Evolutionary conservation across 768 basidiomycete genomes (phyloP), one percentile per base, ranked within the genome.

Genomic region (Rubroboletus satanas): DNA sequence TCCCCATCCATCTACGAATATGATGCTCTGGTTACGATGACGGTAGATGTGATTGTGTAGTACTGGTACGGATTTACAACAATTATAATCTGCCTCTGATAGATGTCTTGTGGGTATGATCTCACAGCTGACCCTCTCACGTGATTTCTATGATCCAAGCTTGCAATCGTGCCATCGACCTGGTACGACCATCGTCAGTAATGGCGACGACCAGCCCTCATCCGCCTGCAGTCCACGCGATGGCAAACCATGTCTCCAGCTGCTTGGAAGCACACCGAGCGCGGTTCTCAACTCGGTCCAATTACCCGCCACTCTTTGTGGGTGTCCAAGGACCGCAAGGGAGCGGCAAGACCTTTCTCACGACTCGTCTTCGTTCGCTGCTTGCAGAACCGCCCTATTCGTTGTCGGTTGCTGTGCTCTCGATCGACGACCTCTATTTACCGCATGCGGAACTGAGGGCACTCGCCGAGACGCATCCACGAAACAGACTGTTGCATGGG

Each of bases 321-420:
- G 93, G 85, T 3, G 66, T 97, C 15, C 95, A 97, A 73, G 95
- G 95, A 1, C 93, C 95, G 0, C 95, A 98, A 71, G 95, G 95
- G 11, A 90, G 88, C 49, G 94, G 95, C 33, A 98, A 98, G 75
- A 88, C 93, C 0, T 92, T 81, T 66, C 77, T 93, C 28, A 84
- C 90, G 5, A 76, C 78, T 6, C 79, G 76, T 29, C 75, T 95
- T 29, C 68, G 79, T 63, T 55, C 64, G 61, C 31, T 64, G 61
- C 68, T 79, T 74, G 46, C 73, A 74, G 44, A 67, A 71, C 23
- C 76, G 5, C 83, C 81, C 3, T 69, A 82, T 54, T 66, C 73
- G 5, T 77, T 90, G 12, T 77, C 76, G 17, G 79, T 85, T 35
- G 83, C 77, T 4, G 77, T 85, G 10, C 75, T 92, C 15, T 91